Percentiles rank a stretch among this genome's conserved stretches.
phyloP scores from a whole-genome alignment of 2,329 filamentous ascomycete species.

The Penicillium glabrum region DNA sequence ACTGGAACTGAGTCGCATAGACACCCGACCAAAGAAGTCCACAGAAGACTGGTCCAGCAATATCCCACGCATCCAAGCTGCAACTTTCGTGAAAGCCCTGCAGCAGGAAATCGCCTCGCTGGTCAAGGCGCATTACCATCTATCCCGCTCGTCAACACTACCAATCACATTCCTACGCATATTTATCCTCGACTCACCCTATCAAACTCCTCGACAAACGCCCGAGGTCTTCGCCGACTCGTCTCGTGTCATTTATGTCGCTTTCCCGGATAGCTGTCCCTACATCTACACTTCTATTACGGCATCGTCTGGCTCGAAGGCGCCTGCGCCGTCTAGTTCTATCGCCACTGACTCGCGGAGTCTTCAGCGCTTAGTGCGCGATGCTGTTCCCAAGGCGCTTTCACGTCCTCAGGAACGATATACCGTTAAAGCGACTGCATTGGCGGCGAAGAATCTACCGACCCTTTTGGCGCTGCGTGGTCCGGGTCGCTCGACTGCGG shows the following conservation, averaged over 20 bases:
- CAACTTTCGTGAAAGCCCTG: slow-evolving; percentile 75
- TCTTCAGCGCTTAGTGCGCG: slow-evolving; percentile 69
- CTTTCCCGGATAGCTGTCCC: slow-evolving; percentile 78
- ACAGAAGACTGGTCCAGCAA: slow-evolving; percentile 36
- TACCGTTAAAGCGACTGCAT: slow-evolving; percentile 64
- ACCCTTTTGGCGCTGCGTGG: slow-evolving; percentile 70
- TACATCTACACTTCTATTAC: slow-evolving; percentile 66
- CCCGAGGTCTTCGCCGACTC: slow-evolving; percentile 53
- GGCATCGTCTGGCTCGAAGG: slow-evolving; percentile 38
- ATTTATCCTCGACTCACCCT: slow-evolving; percentile 77
- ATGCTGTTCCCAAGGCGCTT: slow-evolving; percentile 79
- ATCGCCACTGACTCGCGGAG: slow-evolving; percentile 57
- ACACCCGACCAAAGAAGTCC: slow-evolving; percentile 13
- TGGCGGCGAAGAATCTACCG: slow-evolving; percentile 70
- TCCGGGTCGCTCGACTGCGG: slow-evolving; percentile 66
- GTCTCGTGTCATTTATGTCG: slow-evolving; percentile 72
- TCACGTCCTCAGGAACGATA: slow-evolving; percentile 73
- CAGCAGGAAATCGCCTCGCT: slow-evolving; percentile 73
- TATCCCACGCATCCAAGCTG: slow-evolving; percentile 73
- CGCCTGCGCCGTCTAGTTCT: slow-evolving; percentile 31
- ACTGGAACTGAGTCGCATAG: slow-evolving; percentile 44
- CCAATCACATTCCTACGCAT: slow-evolving; percentile 74
- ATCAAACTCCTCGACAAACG: slow-evolving; percentile 55
- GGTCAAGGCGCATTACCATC: slow-evolving; percentile 80
- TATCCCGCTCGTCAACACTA: slow-evolving; percentile 65